These are phyloP conservation scores for Starmerella vitae DNA, from an alignment of 805 yeast genomes.

Conservation along the genomic window DNA sequence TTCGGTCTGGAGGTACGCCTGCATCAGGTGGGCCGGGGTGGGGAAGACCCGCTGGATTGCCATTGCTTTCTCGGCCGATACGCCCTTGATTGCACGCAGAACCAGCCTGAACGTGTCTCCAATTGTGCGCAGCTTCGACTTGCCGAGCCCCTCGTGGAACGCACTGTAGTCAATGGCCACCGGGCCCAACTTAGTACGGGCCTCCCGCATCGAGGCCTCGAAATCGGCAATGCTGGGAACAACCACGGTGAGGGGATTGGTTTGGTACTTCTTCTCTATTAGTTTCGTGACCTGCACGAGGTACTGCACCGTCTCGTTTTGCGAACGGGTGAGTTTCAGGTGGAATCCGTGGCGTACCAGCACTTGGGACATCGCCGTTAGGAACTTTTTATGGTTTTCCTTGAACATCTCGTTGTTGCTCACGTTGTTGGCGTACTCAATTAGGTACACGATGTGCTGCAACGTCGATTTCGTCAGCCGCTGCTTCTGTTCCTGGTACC, in stretches of 20 bases:
- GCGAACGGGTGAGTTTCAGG: conserved; percentile 50
- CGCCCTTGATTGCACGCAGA: conserved; percentile 68
- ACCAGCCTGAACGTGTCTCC: conserved; percentile 61
- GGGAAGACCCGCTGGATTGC: conserved; percentile 56
- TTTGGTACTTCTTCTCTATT: conserved; percentile 31
- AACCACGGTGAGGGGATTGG: conserved; percentile 29
- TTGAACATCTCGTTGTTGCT: conserved; percentile 22
- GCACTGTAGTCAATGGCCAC: conserved; percentile 31
- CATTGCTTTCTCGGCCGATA: conserved; percentile 73
- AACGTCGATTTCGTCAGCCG: conserved; percentile 61
- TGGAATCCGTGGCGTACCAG: conserved; percentile 54
- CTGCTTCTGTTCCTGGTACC: conserved; percentile 76
- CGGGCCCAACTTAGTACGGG: conserved; percentile 13
- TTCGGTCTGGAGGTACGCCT: conserved; percentile 29
- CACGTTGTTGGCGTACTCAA: conserved; percentile 43
- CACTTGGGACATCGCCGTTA: conserved; percentile 62
- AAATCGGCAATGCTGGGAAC: conserved; percentile 39
- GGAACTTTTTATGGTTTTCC: conserved; percentile 39
- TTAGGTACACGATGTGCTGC: conserved; percentile 53
- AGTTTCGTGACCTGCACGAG: conserved; percentile 37
- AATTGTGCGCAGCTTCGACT: conserved; percentile 55
- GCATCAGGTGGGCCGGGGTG: conserved; percentile 53
- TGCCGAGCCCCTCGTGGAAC: conserved; percentile 57
- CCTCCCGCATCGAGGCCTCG: conserved; percentile 33
- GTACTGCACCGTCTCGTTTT: conserved; percentile 61